Evolutionary conservation across 1,284 basidiomycete species (phyloP).

Genomic region (Trichosporon faecale): DNA sequence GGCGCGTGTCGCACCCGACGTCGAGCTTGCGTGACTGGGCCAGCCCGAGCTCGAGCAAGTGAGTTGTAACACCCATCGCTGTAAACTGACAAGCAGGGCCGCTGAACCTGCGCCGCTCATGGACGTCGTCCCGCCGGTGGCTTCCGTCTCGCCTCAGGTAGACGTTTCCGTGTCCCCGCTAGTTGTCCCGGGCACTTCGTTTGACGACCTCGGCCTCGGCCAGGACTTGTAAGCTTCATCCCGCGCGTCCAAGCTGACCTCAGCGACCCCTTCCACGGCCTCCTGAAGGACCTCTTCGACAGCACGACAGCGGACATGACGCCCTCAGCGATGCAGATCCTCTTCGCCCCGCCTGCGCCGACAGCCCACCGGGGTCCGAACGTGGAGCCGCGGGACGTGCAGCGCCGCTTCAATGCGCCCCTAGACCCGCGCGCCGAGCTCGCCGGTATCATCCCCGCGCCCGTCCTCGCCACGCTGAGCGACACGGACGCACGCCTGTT

Average conservation of each 20-base stretch:
- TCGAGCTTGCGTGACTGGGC: constrained; percentile 3
- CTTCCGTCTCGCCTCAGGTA: not conserved
- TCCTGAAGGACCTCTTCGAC: constrained; percentile 21
- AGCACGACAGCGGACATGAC: constrained; percentile 10
- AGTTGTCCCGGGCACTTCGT: not conserved
- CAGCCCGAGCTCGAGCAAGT: not conserved
- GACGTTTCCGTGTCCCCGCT: not conserved
- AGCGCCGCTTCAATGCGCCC: constrained; percentile 21
- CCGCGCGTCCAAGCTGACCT: not conserved
- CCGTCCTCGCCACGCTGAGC: constrained; percentile 16
- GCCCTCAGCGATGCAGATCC: not conserved
- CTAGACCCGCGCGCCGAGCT: constrained; percentile 19
- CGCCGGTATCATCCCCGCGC: constrained; percentile 4
- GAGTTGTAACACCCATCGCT: not conserved
- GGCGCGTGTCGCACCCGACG: constrained; percentile 2
- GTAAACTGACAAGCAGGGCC: not conserved
- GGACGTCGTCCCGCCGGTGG: not conserved
- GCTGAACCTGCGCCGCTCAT: not conserved
- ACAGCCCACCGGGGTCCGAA: constrained; percentile 14
- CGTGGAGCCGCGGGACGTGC: constrained; percentile 20
- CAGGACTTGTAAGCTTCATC: not conserved
- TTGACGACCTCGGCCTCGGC: not conserved
- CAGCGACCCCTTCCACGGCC: constrained; percentile 20
- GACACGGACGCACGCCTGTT: constrained; percentile 19
- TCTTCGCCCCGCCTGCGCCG: not conserved